Conservation (phyloP, 2,329 filamentous ascomycete species). For the Fusarium avenaceum region DNA sequence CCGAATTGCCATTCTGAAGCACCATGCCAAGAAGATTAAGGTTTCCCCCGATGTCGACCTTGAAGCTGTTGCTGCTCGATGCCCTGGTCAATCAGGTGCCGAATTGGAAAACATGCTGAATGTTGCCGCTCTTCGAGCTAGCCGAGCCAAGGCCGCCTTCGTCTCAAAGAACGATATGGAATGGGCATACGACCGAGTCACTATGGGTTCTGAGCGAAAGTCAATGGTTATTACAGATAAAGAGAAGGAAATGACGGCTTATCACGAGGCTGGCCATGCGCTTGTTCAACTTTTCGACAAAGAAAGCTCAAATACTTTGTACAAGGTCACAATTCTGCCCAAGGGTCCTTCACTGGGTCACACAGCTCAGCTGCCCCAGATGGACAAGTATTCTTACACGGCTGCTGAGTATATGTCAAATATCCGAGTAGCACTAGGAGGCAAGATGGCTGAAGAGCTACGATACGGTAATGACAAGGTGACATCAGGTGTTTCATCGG, state of each 20-base stretch:
- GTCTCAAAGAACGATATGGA: slow-evolving; percentile 88
- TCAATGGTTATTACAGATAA: slow-evolving; percentile 92
- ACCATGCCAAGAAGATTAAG: slow-evolving; percentile 94
- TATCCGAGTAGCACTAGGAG: slow-evolving; percentile 86
- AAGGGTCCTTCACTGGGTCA: slow-evolving; percentile 88
- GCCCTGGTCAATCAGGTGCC: slow-evolving; percentile 92
- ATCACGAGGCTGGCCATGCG: slow-evolving; percentile 96
- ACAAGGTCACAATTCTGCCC: slow-evolving; percentile 98
- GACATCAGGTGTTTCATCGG: slow-evolving; percentile 85
- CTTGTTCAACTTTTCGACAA: slow-evolving; percentile 86
- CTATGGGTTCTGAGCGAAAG: slow-evolving; percentile 94
- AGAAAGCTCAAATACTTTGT: slow-evolving; percentile 80
- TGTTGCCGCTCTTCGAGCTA: slow-evolving; percentile 94
- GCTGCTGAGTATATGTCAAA: slow-evolving; percentile 84
- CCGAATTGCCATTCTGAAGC: slow-evolving; percentile 90
- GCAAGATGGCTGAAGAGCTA: slow-evolving; percentile 91
- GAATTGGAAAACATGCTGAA: slow-evolving; percentile 98
- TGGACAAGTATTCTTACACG: slow-evolving; percentile 92
- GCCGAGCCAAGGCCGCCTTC: slow-evolving; percentile 81
- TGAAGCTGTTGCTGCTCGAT: slow-evolving; percentile 85
- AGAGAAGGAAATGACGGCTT: slow-evolving; percentile 96
- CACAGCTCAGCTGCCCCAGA: slow-evolving; percentile 88
- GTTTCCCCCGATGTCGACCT: slow-evolving; percentile 84
- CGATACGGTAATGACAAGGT: slow-evolving; percentile 93
- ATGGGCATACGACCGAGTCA: slow-evolving; percentile 98